A percentile compares a stretch with the other conserved stretches of the same genome.
These are phyloP conservation scores for Beta corolliflora DNA, from an alignment of 179 eudicot genomes.

Conservation along the genomic window DNA sequence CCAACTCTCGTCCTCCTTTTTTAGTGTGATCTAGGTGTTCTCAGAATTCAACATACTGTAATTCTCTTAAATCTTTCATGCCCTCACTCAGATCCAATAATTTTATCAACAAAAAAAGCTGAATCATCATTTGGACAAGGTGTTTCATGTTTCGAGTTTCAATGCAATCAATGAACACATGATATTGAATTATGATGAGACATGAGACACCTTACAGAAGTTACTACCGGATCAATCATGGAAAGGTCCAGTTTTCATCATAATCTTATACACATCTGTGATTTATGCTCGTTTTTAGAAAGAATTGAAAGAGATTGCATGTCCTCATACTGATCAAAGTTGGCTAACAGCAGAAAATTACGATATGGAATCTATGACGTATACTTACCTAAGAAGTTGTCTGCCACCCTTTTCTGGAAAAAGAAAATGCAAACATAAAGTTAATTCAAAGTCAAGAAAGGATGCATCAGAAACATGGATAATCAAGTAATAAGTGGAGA, in stretches of 20 bases:
- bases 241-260: neutral
- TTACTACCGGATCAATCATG: neutral
- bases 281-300: neutral
- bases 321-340: neutral
- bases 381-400: constrained; percentile 29
- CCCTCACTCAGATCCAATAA: neutral
- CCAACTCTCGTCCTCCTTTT: too few relatives aligned
- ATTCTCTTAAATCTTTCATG: neutral
- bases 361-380: neutral
- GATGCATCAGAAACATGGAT: neutral
- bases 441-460: neutral
- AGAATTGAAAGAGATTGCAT: neutral
- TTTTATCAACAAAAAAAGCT: neutral
- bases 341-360: neutral
- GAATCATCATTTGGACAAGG: neutral
- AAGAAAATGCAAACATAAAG: neutral
- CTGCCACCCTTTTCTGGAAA: constrained; percentile 17
- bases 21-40: too few relatives aligned
- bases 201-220: neutral
- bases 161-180: neutral
- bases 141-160: neutral
- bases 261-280: neutral
- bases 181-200: neutral
- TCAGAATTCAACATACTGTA: neutral
- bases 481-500: neutral